Base-by-base conservation (phyloP, 2,329 filamentous ascomycete genomes). In the Diplocarpon rosae region DNA sequence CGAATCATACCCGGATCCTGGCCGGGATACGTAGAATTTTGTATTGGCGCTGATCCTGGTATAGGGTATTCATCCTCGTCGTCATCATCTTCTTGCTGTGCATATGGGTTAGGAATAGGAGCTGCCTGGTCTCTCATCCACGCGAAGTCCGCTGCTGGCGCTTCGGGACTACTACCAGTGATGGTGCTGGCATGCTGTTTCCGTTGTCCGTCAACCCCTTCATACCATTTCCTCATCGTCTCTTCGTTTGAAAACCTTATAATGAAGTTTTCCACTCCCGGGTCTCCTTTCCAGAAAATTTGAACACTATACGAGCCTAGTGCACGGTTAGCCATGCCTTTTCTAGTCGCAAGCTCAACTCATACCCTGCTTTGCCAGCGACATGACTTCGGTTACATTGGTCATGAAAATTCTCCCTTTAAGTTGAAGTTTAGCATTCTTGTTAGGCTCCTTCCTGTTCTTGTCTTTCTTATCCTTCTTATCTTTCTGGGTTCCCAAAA, bases 331-430 rank as follows among this genome's bases (percentile, higher is more conserved):
- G 46, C 17, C 5, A 12, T 28, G 6, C 15, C 16, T 28, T 8
- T 13, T 14, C 11, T 12, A 28, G 35, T 11, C 2, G n/a, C n/a
- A 30, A 20, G 16, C 10, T 4, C 16, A 8, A n/a, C 28, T 27
- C 75, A 61, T 76, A 93, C 89, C 88, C 65, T 87, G 85, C 64
- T 89, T 95, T 39, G 83, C 80, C 48, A 92, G 71, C 14, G 84
- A 89, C 34, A 95, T 71, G n/a, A 95, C 82, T 63, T 95, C 87
- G 32, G 89, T 96, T 43, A 98, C 90, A 60, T 98, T 98, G 55
- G 89, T 88, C 89, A 98, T 96, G 67, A 95, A 96, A 58, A 98
- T 98, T 41, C 92, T 80, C 32, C 92, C 92, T 66, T 98, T 98
- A 27, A 98, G 73, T 65, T 95, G 89, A 49, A 96, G 72, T 65